Base-by-base conservation (phyloP, 2,329 filamentous ascomycete species). In the Pseudomassariella vexata region DNA sequence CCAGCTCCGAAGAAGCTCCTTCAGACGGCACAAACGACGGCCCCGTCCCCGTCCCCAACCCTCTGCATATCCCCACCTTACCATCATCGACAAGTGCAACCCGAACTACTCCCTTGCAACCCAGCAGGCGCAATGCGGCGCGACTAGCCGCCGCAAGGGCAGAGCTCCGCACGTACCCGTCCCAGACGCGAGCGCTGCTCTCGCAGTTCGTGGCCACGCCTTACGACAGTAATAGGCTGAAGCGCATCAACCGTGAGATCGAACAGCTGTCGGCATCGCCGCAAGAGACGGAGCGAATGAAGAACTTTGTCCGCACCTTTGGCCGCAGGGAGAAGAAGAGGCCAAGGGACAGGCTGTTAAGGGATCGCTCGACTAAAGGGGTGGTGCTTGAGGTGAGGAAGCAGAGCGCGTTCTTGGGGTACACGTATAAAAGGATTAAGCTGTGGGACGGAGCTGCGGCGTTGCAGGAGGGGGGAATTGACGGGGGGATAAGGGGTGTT, bases 341-440 rank as follows among this genome's bases (percentile, higher is more conserved):
- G 39, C 79, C 90, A 0, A 71, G 89, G n/a, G 92, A 98, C 56
- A 82, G 83, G 48, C 60, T 96, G 36, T 63, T 96, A 18, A 71
- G 90, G 25, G 90, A 96, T 55, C 70, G 69, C 17, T 60, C 65
- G 7, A 72, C 82, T 6, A 81, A 77, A 24, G 70, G 68, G 24
- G 65, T 70, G 11, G 87, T 83, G n/a, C 64, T 96, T 56, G 79
- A 85, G 44, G 71, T 92, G 42, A 75, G 92, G 37, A 94, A 90
- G 59, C 74, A 73, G 53, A 83, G 76, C 17, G 88, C 87, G 0
- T 96, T 96, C 57, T 60, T 94, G 39, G 90, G 90, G 1, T 98
- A 98, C 54, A 86, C 84, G 2, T 96, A 92, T 68, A 74, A 79
- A 9, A 66, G 79, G 28, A 66, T 67, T 35, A 41, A 39, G 30